Evolutionary conservation across 1,284 basidiomycete species (phyloP).

Genomic region (Ganoderma resinaceum): DNA sequence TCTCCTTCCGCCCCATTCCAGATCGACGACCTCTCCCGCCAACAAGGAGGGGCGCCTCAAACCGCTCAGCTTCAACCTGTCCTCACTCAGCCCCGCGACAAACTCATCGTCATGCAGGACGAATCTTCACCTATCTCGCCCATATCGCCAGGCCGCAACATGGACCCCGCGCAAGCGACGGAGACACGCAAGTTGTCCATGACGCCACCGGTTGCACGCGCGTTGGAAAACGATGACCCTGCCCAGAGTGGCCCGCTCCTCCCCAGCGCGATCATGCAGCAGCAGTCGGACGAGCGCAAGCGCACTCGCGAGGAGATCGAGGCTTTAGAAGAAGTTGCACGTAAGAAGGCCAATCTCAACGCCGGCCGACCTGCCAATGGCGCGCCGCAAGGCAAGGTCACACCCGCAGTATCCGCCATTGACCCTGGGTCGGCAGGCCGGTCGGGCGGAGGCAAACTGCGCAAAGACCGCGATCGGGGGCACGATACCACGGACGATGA

Average conservation of each 20-base stretch:
- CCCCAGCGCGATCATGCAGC: conserved; percentile 55
- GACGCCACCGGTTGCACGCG: conserved; percentile 77
- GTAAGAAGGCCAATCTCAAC: conserved; percentile 57
- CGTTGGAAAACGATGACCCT: conserved; percentile 40
- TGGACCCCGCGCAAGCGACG: conserved; percentile 63
- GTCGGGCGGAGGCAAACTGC: conserved; percentile 57
- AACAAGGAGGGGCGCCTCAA: conserved; percentile 20
- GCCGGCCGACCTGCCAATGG: conserved; percentile 25
- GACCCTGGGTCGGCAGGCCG: conserved; percentile 11
- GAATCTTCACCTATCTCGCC: conserved; percentile 36
- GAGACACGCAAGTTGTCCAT: conserved; percentile 80
- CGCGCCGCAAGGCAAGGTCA: conserved; percentile 21
- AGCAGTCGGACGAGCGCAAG: conserved; percentile 65
- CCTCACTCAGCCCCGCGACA: conserved; percentile 48
- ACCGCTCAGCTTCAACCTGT: conserved; percentile 38
- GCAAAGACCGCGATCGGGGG: conserved; percentile 63
- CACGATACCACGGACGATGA: conserved; percentile 52
- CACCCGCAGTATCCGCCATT: conserved; percentile 18
- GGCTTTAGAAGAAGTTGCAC: conserved; percentile 60
- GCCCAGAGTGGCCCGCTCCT: conserved; percentile 44
- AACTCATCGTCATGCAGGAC: conserved; percentile 36
- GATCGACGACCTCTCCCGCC: conserved; percentile 42
- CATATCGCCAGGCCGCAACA: conserved; percentile 40
- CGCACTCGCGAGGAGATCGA: conserved; percentile 67
- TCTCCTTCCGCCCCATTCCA: conserved; percentile 44